Evolutionary conservation across 768 basidiomycete genomes (phyloP).

Genomic region (Strobilomyces echinocephalus): DNA sequence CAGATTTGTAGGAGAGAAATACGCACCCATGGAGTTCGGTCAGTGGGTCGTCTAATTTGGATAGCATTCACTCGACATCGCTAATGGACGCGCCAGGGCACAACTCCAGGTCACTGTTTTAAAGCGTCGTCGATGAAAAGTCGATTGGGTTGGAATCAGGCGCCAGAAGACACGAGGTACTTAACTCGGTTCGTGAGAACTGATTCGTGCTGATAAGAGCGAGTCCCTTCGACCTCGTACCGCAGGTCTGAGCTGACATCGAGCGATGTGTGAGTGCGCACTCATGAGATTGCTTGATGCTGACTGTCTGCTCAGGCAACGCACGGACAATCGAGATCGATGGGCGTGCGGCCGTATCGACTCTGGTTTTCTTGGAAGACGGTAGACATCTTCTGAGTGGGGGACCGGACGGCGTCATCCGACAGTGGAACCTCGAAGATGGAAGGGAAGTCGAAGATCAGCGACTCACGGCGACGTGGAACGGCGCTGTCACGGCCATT

Average conservation of each 20-base stretch:
- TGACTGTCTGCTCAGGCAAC: background rate
- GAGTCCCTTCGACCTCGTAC: background rate
- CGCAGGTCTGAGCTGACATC: background rate
- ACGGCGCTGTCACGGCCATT: background rate
- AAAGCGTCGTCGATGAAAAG: too few relatives aligned
- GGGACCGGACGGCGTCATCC: background rate
- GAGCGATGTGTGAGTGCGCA: background rate
- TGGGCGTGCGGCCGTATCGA: background rate
- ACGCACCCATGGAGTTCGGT: too few relatives aligned
- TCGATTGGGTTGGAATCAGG: too few relatives aligned
- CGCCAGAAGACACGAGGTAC: too few relatives aligned
- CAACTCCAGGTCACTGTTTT: too few relatives aligned
- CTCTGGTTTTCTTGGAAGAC: background rate
- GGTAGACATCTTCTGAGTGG: background rate
- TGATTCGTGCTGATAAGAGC: too few relatives aligned
- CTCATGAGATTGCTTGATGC: background rate
- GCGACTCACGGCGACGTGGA: background rate
- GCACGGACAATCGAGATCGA: background rate
- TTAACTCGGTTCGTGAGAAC: too few relatives aligned
- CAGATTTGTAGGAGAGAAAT: too few relatives aligned
- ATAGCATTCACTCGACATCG: too few relatives aligned
- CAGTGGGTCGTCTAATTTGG: too few relatives aligned
- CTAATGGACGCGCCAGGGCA: too few relatives aligned
- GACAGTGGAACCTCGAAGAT: background rate
- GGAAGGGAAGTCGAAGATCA: background rate